Evolutionary conservation across 1,139 yeast species (phyloP), one percentile per base, ranked within the genome.

Genomic region (Pichia sp.): DNA sequence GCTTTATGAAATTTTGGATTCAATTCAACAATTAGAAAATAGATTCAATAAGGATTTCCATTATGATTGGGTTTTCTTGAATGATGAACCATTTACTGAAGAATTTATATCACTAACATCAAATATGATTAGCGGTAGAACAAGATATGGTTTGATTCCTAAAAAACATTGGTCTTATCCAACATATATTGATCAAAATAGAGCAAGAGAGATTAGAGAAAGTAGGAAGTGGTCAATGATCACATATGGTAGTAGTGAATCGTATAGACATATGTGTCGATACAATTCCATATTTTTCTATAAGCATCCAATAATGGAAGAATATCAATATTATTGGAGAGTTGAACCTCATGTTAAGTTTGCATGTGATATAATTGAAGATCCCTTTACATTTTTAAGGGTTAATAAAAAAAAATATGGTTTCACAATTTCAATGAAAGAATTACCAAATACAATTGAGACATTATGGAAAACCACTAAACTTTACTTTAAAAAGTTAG

Each of bases 101-200:
- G 74, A 73, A 43, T 81, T 83, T 63, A 74, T 72, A 48, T 62
- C 61, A 7, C 62, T 69, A 27, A 74, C 81, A 3, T 54, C 74
- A 3, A 64, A 69, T 41, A 58, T 79, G 54, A 76, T 81, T 14
- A 77, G 85, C 42, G 93, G 93, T 6, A 72, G 70, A 8, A 76
- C 81, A 34, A 75, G 79, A 58, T 87, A 81, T 63, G 93, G 87
- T 2, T 60, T 70, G 25, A 79, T 87, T 34, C 87, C 88, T 1
- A 48, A 48, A 19, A 83, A 81, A 57, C 85, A 82, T 65, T 86
- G 95, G 95, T 76, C 84, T 3, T 82, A 81, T 59, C 95, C 95
- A 0, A 80, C 74, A 9, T 79, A 76, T 73, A 76, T 86, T 51
- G 88, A 86, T 66, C 72, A 69, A 60, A 71, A 73, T 1, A 73